Conservation (phyloP, 2,329 filamentous ascomycete genomes). For the Rhynchosporium secalis region DNA sequence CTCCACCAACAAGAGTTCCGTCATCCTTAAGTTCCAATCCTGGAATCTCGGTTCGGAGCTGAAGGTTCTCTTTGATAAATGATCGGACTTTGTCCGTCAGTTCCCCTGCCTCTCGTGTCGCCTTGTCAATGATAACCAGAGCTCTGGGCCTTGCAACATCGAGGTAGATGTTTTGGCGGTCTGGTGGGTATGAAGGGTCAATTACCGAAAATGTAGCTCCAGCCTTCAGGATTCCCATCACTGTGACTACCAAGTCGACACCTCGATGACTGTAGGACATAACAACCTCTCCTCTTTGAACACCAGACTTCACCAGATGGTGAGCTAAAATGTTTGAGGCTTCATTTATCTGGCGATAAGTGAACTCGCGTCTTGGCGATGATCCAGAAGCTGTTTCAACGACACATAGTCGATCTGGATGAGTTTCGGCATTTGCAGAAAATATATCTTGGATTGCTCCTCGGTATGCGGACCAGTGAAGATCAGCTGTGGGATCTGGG, state of each 20-base stretch:
- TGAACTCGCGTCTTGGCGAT: constrained; percentile 66
- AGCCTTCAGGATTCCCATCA: constrained; percentile 70
- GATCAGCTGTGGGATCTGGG: constrained; percentile 59
- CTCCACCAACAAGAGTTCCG: constrained; percentile 70
- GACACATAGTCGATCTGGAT: constrained; percentile 67
- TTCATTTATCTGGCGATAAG: constrained; percentile 84
- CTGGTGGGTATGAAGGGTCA: constrained; percentile 80
- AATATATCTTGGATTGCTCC: constrained; percentile 63
- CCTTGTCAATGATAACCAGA: constrained; percentile 71
- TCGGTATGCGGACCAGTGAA: constrained; percentile 59
- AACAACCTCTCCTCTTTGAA: constrained; percentile 80
- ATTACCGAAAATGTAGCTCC: constrained; percentile 67
- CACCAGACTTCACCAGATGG: constrained; percentile 71
- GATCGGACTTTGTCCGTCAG: constrained; percentile 56
- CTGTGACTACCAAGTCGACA: constrained; percentile 73
- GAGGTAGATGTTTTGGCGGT: constrained; percentile 78
- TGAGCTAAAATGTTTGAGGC: constrained; percentile 79
- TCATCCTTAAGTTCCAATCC: constrained; percentile 70
- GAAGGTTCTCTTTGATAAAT: constrained; percentile 73
- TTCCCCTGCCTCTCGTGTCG: constrained; percentile 66
- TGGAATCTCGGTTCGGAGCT: constrained; percentile 73
- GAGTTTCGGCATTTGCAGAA: constrained; percentile 56
- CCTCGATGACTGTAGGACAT: constrained; percentile 88
- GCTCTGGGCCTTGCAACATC: constrained; percentile 75
- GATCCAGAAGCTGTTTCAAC: constrained; percentile 59